A percentile compares a stretch with the other conserved stretches of the same genome.
These are phyloP conservation scores for Microbotryomycetes sp. DNA, from an alignment of 1,284 basidiomycete genomes.

Conservation along the genomic window DNA sequence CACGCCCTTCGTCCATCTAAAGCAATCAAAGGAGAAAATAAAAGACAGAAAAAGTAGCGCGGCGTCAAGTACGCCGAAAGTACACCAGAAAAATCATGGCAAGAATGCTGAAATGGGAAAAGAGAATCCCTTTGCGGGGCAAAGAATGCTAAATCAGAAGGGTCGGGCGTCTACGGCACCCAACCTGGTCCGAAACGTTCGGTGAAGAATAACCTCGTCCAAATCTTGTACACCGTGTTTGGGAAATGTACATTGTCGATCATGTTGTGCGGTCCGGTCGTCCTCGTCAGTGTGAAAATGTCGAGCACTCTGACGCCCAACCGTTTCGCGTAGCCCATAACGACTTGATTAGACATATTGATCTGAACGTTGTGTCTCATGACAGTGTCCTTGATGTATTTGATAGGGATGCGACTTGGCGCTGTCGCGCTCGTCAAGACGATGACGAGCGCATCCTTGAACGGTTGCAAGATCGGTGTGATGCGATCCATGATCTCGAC, in stretches of 20 bases:
- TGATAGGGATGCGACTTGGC: not conserved
- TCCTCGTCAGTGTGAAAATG: not conserved
- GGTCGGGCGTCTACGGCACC: not conserved
- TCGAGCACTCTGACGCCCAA: not conserved
- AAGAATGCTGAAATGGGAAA: no score
- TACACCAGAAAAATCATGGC: no score
- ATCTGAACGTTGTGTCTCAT: constrained; percentile 1
- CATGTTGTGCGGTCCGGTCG: not conserved
- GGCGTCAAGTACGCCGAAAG: no score
- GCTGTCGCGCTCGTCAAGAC: not conserved
- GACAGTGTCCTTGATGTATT: not conserved
- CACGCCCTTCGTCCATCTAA: no score
- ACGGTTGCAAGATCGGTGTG: not conserved
- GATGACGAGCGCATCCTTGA: not conserved
- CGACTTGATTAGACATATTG: not conserved
- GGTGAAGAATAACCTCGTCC: not conserved
- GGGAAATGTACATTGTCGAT: not conserved
- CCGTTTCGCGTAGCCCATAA: not conserved
- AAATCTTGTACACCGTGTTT: not conserved
- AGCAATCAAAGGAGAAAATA: no score
- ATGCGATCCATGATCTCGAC: not conserved
- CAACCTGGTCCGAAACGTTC: not conserved
- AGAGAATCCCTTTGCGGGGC: no score
- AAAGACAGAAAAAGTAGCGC: no score
- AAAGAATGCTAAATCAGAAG: no score